Conservation (phyloP, 352 stramenopile genomes). For the Blastocystis sp. region DNA sequence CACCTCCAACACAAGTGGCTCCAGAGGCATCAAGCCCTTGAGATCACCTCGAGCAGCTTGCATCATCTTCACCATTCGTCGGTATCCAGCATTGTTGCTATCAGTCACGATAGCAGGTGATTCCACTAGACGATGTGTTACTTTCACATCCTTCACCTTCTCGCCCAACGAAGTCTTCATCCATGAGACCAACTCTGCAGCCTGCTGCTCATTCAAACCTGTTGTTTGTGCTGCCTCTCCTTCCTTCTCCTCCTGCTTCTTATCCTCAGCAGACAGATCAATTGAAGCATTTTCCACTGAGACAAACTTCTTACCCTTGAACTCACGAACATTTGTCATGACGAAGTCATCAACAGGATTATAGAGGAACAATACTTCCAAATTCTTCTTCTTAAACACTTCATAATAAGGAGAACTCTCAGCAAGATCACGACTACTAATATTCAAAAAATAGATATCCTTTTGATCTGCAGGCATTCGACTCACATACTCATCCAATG, state of each 20-base stretch:
- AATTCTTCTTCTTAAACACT: conserved; percentile 83
- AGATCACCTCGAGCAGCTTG: conserved; percentile 71
- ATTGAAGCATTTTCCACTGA: conserved; percentile 89
- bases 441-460: conserved; percentile 97
- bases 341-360: conserved; percentile 98
- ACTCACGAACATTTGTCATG: conserved; percentile 93
- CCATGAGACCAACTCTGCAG: conserved; percentile 68
- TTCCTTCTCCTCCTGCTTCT: conserved; percentile 66
- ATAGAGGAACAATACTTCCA: conserved; percentile 94
- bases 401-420: conserved; percentile 95
- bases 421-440: conserved; percentile 85
- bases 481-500: conserved; percentile 95
- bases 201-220: conserved; percentile 77
- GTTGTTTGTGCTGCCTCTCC: conserved; percentile 59
- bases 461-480: conserved; percentile 87
- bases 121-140: conserved; percentile 79
- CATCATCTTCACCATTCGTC: conserved; percentile 97
- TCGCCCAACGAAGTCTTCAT: conserved; percentile 68
- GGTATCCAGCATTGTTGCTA: conserved; percentile 89
- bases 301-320: conserved; percentile 87
- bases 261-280: conserved; percentile 74
- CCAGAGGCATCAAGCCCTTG: conserved; percentile 75
- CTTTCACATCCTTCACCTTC: conserved; percentile 68
- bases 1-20: conserved; percentile 85
- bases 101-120: conserved; percentile 97